Conservation (phyloP, 2,329 filamentous ascomycete genomes). For the Zasmidium cellare region DNA sequence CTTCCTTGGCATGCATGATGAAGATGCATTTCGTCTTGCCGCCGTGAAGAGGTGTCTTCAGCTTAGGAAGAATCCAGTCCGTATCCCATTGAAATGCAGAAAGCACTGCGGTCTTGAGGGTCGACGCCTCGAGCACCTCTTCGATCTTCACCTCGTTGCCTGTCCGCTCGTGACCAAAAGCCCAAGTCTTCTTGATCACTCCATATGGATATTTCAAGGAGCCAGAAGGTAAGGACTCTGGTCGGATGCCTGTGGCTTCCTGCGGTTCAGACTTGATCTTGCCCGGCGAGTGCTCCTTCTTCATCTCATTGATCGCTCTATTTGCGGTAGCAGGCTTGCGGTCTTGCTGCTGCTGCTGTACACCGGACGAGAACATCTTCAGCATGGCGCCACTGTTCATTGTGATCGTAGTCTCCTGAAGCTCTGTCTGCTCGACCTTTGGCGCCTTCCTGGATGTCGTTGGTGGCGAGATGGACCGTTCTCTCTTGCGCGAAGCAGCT, state of each 20-base stretch:
- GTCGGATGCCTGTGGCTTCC: background rate
- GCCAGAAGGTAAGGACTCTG: slow-evolving; percentile 5
- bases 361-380: slow-evolving; percentile 24
- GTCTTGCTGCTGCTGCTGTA: slow-evolving; percentile 21
- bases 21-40: slow-evolving; percentile 51
- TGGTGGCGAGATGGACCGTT: slow-evolving; percentile 46
- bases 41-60: slow-evolving; percentile 63
- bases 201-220: slow-evolving; percentile 57
- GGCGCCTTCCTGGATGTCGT: slow-evolving; percentile 28
- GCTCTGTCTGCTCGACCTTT: slow-evolving; percentile 23
- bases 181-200: slow-evolving; percentile 79
- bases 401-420: slow-evolving; percentile 20
- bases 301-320: slow-evolving; percentile 17
- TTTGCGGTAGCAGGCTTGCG: slow-evolving; percentile 24
- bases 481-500: slow-evolving; percentile 60
- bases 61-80: slow-evolving; percentile 67
- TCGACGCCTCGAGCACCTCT: slow-evolving; percentile 74
- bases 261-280: background rate
- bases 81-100: slow-evolving; percentile 88
- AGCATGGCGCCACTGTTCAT: slow-evolving; percentile 26
- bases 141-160: slow-evolving; percentile 81
- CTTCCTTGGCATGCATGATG: slow-evolving; percentile 59
- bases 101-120: slow-evolving; percentile 74
- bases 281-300: slow-evolving; percentile 5
- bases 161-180: slow-evolving; percentile 59